Evolutionary conservation across 139 green algal genomes (phyloP).

Genomic region (Diplosphaera chodatii): DNA sequence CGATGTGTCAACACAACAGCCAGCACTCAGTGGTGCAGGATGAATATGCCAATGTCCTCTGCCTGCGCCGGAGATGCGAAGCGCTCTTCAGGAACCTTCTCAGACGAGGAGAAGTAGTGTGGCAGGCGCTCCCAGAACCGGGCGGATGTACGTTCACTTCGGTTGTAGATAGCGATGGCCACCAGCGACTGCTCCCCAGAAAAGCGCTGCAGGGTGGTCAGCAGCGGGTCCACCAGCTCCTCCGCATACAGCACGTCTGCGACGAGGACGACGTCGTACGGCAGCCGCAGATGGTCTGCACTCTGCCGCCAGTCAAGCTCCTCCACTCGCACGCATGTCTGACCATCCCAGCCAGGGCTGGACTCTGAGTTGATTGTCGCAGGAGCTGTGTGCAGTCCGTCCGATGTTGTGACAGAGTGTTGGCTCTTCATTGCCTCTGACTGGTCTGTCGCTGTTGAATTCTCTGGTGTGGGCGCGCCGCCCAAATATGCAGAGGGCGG

Average conservation of each 20-base stretch:
- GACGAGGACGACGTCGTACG: slow-evolving; percentile 5
- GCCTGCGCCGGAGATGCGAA: not conserved
- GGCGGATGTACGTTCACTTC: not conserved
- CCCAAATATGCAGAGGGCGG: slow-evolving; percentile 1
- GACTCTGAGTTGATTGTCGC: not conserved
- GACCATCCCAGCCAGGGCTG: not conserved
- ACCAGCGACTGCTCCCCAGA: not conserved
- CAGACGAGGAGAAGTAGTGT: not conserved
- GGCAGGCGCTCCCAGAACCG: slow-evolving; percentile 10
- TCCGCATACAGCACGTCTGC: slow-evolving; percentile 6
- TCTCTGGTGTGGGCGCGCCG: too few relatives aligned
- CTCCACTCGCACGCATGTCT: not conserved
- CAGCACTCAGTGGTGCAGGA: not conserved
- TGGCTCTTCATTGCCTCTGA: not conserved
- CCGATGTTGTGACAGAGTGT: too few relatives aligned
- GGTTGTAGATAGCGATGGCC: slow-evolving; percentile 3
- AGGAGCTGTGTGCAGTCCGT: too few relatives aligned
- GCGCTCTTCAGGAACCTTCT: slow-evolving; percentile 10
- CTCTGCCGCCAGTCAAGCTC: slow-evolving; percentile 11
- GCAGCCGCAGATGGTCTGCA: not conserved
- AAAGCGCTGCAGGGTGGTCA: not conserved
- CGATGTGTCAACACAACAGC: too few relatives aligned
- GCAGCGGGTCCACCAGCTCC: slow-evolving; percentile 10
- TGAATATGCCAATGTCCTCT: not conserved
- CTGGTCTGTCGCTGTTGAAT: not conserved